Evolutionary conservation across 768 basidiomycete species (phyloP).

Genomic region (Termitomyces sp.): DNA sequence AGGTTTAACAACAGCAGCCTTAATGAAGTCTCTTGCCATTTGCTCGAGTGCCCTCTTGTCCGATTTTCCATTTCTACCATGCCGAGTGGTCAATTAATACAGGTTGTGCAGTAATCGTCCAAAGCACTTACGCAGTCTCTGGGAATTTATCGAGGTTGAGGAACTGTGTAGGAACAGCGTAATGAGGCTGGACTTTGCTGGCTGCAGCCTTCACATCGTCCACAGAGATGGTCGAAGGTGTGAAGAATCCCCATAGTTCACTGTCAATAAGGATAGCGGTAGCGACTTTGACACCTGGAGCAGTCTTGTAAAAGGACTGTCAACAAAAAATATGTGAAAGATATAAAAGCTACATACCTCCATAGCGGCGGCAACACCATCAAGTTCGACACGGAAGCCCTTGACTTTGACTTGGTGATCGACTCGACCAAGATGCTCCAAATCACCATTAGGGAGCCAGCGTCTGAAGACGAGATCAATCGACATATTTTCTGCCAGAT

Average conservation of each 20-base stretch:
- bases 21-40: slow-evolving; percentile 25
- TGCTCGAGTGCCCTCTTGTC: slow-evolving; percentile 44
- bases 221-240: slow-evolving; percentile 32
- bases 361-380: slow-evolving; percentile 58
- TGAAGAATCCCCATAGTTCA: slow-evolving; percentile 55
- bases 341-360: slow-evolving; percentile 29
- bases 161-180: slow-evolving; percentile 50
- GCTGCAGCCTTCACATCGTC: slow-evolving; percentile 40
- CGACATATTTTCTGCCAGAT: not conserved
- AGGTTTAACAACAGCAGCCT: not conserved
- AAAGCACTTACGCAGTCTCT: slow-evolving; percentile 42
- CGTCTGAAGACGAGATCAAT: slow-evolving; percentile 25
- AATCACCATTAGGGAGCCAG: slow-evolving; percentile 46
- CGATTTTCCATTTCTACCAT: slow-evolving; percentile 43
- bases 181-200: slow-evolving; percentile 51
- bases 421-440: slow-evolving; percentile 56
- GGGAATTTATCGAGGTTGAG: slow-evolving; percentile 43
- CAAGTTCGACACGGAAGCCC: slow-evolving; percentile 62
- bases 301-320: not conserved
- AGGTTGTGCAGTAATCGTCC: not conserved
- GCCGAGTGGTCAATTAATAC: slow-evolving; percentile 1
- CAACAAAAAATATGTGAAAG: not conserved
- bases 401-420: slow-evolving; percentile 66
- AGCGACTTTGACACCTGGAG: slow-evolving; percentile 33
- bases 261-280: slow-evolving; percentile 48